Evolutionary conservation across 2,329 filamentous ascomycete species (phyloP), one percentile per base, ranked within the genome.

Genomic region (Xenosphaeropsis pyriputrescens): DNA sequence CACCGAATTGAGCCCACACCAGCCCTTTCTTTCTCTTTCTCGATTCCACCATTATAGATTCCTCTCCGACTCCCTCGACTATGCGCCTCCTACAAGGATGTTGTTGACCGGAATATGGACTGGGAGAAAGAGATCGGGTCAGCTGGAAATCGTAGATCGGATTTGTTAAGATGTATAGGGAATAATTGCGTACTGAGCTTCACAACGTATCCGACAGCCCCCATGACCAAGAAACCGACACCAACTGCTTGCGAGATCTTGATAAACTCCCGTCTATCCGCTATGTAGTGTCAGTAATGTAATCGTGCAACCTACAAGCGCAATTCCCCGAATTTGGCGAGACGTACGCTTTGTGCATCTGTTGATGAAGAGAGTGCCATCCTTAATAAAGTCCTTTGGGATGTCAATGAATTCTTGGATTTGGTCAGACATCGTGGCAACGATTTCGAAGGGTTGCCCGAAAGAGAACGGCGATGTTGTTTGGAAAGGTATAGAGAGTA

Each of bases 391-490:
- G 44, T 67, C 63, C 44, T 57, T 56, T 18, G 65, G 65, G 52
- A 68, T 64, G 41, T 74, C 70, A 47, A 69, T 60, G 46, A 75
- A 57, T 47, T 73, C 68, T 55, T 72, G 68, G 46, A 73, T 54
- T 58, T 73, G 68, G 48, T 74, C 70, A 46, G 67, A 63, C 62
- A 66, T 64, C 45, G 43, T 54, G 42, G 44, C 35, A 39, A 26
- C 14, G 31, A 31, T 16, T 34, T 15, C 16, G 12, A 29, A 5
- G 11, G 17, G 29, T 16, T 19, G 14, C 13, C 13, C 14, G 31
- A 3, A 26, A 6, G 22, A 26, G 22, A 9, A 11, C 8, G 14
- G 40, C 29, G 22, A 18, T 19, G 19, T 30, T 19, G 12, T 15
- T 12, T 13, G 34, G 15, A 12, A 33, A 18, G 26, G 19, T 16